Evolutionary conservation across 345 rosid species (phyloP), one percentile per base, ranked within the genome.

Genomic region (Noccaea caerulescens): DNA sequence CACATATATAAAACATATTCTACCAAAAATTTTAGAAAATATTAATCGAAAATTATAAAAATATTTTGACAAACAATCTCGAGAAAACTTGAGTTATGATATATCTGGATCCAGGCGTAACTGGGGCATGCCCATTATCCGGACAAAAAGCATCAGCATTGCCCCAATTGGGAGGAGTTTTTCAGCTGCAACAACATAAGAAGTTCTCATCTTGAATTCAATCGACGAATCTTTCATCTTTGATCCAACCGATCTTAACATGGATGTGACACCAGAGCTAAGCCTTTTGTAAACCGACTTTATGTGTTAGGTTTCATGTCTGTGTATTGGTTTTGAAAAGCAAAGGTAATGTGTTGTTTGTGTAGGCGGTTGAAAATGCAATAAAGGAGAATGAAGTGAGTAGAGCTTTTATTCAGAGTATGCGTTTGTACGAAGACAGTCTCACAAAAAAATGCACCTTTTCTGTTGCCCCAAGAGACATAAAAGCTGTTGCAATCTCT

Each of bases 191-290:
- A n/a, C n/a, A n/a, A n/a, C n/a, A n/a, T n/a, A 94, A 73, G 99
- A 96, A 30, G 98, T 94, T 56, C 86, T 88, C 44, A 83, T 94
- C 69, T 91, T 73, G n/a, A n/a, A n/a, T 82, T 91, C 99, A 60
- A 80, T 88, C 41, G 98, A 94, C 43, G 99, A 91, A 1, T 84
- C 95, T 46, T 94, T 91, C 59, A 94, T 84, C 99, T n/a, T n/a
- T n/a, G n/a, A n/a, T n/a, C n/a, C n/a, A n/a, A n/a, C n/a, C n/a
- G n/a, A n/a, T n/a, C n/a, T 94, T 56, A 97, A 88, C 82, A 89
- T 94, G 11, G 98, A 91, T 62, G 98, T 94, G 43, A 94, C 99
- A 57, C 96, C 97, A 38, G 92, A 91, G 90, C 97, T 94, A 80
- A 54, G 76, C 64, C 61, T 72, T 50, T 56, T 23, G 13, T 56